Conservation (phyloP, 805 yeast species). For the Lachancea sp. region DNA sequence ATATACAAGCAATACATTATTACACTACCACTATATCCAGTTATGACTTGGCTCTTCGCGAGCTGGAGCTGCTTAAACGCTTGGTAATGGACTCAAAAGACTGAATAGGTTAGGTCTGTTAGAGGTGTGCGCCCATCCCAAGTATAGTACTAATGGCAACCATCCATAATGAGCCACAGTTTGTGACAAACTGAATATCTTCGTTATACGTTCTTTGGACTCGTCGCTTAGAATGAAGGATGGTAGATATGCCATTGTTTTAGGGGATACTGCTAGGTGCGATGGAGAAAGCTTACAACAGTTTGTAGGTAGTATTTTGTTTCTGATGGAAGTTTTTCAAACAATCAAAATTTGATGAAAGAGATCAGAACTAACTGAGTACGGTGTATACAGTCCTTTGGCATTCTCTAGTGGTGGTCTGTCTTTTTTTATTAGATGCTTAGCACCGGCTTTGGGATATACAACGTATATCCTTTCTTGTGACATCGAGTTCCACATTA, state of each 20-base stretch:
- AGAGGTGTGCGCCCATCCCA: conserved; percentile 78
- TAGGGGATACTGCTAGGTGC: no score
- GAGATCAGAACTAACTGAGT: no score
- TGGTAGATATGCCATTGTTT: conserved; percentile 29
- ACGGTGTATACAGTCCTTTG: no score
- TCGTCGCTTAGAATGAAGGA: conserved; percentile 35
- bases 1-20: conserved; percentile 8
- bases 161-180: conserved; percentile 93
- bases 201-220: conserved; percentile 76
- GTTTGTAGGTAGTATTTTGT: no score
- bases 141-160: conserved; percentile 89
- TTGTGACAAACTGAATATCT: conserved; percentile 74
- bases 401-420: no score
- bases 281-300: no score
- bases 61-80: conserved; percentile 19
- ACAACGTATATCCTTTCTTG: no score
- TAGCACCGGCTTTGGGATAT: no score
- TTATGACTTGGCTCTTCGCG: not conserved
- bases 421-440: no score
- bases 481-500: no score
- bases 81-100: conserved; percentile 34
- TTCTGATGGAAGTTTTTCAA: no score
- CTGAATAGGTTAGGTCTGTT: conserved; percentile 75
- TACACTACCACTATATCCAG: conserved; percentile 1
- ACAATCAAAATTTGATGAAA: no score